Conservation (phyloP, 2,329 filamentous ascomycete species). For the Trichophyton equinum region DNA sequence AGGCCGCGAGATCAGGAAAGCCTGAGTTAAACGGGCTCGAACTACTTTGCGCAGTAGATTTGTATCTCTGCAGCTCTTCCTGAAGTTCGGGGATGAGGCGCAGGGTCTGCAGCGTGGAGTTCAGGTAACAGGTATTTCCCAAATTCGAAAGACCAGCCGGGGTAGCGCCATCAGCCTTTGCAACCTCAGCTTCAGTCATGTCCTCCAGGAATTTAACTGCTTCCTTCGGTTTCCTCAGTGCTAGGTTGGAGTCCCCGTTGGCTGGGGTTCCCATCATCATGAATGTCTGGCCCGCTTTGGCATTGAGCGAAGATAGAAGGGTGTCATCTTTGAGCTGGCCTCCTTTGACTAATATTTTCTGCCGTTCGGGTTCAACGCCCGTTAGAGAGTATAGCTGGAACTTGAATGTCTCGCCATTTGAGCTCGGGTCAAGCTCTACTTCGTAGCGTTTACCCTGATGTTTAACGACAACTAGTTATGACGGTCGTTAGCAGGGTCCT, state of each 20-base stretch:
- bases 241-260: conserved; percentile 39
- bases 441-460: conserved; percentile 93
- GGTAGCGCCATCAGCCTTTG: conserved; percentile 67
- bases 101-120: conserved; percentile 88
- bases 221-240: conserved; percentile 62
- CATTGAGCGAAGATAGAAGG: conserved; percentile 65
- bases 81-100: conserved; percentile 84
- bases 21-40: conserved; percentile 45
- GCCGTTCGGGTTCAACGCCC: conserved; percentile 86
- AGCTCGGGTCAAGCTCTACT: conserved; percentile 73
- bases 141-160: conserved; percentile 83
- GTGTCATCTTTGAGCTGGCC: conserved; percentile 93
- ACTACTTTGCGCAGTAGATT: conserved; percentile 20
- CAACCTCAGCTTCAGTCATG: conserved; percentile 89
- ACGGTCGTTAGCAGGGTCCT: conserved; percentile 15
- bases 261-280: conserved; percentile 95
- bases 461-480: conserved; percentile 65
- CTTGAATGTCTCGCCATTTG: conserved; percentile 87
- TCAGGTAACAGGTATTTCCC: conserved; percentile 97
- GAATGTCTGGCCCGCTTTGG: conserved; percentile 75
- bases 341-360: conserved; percentile 91
- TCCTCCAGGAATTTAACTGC: conserved; percentile 84
- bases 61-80: conserved; percentile 57
- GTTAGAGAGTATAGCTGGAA: conserved; percentile 91
- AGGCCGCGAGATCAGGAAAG: conserved; percentile 58